phyloP scores from a whole-genome alignment of 306 rosid genomes.

The Amphicarpaea edgeworthii region DNA sequence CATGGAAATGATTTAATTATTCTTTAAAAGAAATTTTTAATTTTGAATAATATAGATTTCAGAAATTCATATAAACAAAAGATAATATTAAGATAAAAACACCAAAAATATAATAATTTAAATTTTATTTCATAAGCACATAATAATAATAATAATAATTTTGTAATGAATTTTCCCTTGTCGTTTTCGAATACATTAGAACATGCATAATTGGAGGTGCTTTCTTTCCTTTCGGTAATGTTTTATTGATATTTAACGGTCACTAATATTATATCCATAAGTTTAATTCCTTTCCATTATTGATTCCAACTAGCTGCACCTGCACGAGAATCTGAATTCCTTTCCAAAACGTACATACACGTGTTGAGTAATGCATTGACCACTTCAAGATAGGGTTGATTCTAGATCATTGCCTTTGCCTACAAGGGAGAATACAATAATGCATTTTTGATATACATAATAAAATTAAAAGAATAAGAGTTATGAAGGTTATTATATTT shows the following conservation, averaged over 20 bases:
- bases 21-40: no score
- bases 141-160: background rate
- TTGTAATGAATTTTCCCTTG: background rate
- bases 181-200: background rate
- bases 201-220: no score
- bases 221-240: background rate
- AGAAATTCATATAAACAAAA: no score
- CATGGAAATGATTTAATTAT: no score
- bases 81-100: no score
- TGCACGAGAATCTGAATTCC: background rate
- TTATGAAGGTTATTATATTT: background rate
- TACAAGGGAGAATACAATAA: background rate
- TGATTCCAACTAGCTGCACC: background rate
- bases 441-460: background rate
- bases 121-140: background rate
- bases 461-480: background rate
- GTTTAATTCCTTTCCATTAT: background rate
- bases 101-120: no score
- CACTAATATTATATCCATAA: background rate
- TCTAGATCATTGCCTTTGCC: conserved; percentile 30
- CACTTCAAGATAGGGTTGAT: conserved; percentile 21
- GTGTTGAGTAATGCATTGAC: conserved; percentile 29
- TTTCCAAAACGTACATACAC: conserved; percentile 9
- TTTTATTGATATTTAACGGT: conserved; percentile 5
- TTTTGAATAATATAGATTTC: no score